Evolutionary conservation across 2,329 filamentous ascomycete genomes (phyloP), one percentile per base, ranked within the genome.

Genomic region (Coniochaeta sp.): DNA sequence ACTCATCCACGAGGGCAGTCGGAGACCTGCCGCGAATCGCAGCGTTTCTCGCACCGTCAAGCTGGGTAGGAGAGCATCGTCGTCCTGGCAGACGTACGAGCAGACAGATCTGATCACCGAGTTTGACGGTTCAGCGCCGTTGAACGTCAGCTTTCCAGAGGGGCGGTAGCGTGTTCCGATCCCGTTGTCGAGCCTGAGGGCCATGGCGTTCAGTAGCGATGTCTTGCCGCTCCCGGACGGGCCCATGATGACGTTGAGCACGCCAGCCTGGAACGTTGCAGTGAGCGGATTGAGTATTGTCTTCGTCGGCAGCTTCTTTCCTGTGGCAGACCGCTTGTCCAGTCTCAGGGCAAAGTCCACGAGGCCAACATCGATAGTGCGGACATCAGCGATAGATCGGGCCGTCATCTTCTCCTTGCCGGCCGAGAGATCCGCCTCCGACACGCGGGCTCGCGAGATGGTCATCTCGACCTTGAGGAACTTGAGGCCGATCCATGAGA

Each of bases 221-320:
- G 89, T 91, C 71, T 93, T 93, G 1, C 89, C 89, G 54, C 85
- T 88, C 0, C 89, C 89, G 0, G 88, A 91, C 0, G 89, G 89
- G 0, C 89, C 89, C 89, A 92, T 91, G 64, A 93, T 89, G 26
- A 91, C 81, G 63, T 92, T 92, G 16, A 93, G 69, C 16, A 82
- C 77, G 0, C 89, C 88, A 0, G 89, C 82, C 55, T 84, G 79
- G 64, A 93, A 92, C 0, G 81, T 84, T 0, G 88, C 77, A 1
- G 80, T 86, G 14, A 92, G 79, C 0, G 88, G 87, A 59, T 87
- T 81, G 16, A 93, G 74, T 12, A 93, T 91, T 0, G 73, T 79
- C 68, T 83, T 85, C 1, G 73, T 76, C 0, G 81, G 79, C 1
- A 81, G 63, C 61, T 76, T 84, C 66, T 78, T 80, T 9, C 83